phyloP scores from a whole-genome alignment of 441 rosid species.

The Hura crepitans region DNA sequence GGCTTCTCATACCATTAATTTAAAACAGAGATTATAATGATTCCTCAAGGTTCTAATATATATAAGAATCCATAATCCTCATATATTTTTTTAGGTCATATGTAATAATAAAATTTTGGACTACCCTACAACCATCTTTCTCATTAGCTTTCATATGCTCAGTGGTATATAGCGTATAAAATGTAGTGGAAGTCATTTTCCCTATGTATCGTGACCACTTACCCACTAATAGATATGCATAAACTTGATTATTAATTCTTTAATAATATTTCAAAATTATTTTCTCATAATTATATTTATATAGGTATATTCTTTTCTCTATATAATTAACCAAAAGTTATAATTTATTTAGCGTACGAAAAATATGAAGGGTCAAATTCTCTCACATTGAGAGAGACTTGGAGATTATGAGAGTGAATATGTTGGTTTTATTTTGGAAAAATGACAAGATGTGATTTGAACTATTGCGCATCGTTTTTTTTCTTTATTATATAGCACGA shows the following conservation, averaged over 20 bases:
- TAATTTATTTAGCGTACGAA: neutral
- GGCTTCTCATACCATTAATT: slow-evolving; percentile 16
- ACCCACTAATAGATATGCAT: slow-evolving; percentile 2
- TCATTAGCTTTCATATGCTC: neutral
- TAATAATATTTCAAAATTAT: neutral
- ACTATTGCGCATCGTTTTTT: slow-evolving; percentile 10
- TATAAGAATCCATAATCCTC: too few species aligned
- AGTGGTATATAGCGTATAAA: neutral
- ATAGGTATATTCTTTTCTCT: neutral
- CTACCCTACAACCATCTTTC: slow-evolving; percentile 6
- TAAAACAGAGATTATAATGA: neutral
- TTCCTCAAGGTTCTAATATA: slow-evolving; percentile 13
- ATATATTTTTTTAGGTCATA: too few species aligned
- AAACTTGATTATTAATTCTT: neutral
- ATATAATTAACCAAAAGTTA: neutral
- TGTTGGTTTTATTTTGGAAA: slow-evolving; percentile 41
- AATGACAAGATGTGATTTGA: slow-evolving; percentile 34
- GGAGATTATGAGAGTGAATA: slow-evolving; percentile 27
- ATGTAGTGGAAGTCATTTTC: slow-evolving; percentile 5
- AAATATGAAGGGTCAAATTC: neutral
- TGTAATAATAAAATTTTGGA: neutral
- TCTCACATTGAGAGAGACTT: slow-evolving; percentile 32
- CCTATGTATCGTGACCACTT: slow-evolving; percentile 12
- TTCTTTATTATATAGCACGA: slow-evolving; percentile 27
- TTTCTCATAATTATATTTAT: neutral